These are phyloP conservation scores for Scedosporium aurantiacum DNA, from an alignment of 2,329 filamentous ascomycete genomes.

Conservation along the genomic window DNA sequence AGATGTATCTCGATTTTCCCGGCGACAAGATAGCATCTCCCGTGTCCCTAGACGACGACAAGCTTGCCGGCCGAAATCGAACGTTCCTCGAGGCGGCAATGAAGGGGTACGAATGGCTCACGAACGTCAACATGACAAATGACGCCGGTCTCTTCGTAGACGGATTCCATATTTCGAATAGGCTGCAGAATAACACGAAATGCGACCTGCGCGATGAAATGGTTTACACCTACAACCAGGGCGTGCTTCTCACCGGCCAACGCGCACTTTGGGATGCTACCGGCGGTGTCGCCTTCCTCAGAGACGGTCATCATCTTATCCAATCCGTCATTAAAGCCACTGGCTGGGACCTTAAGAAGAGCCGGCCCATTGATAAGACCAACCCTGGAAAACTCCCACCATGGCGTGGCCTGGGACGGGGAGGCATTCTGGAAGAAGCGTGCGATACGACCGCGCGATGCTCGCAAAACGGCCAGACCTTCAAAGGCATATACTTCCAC, in stretches of 20 bases:
- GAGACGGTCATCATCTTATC: conserved; percentile 71
- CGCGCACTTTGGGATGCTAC: conserved; percentile 72
- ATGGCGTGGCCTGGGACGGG: conserved; percentile 68
- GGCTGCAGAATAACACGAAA: conserved; percentile 31
- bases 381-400: conserved; percentile 28
- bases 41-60: conserved; percentile 29
- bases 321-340: conserved; percentile 65
- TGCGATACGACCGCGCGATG: conserved; percentile 69
- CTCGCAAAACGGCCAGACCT: conserved; percentile 76
- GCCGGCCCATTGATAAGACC: conserved; percentile 30
- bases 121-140: conserved; percentile 71
- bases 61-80: conserved; percentile 34
- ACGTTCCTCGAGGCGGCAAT: conserved; percentile 62
- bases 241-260: conserved; percentile 73
- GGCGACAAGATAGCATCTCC: conserved; percentile 66
- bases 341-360: conserved; percentile 51
- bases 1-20: conserved; percentile 84
- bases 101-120: conserved; percentile 72
- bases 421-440: conserved; percentile 71
- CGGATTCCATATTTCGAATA: conserved; percentile 63
- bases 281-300: conserved; percentile 57
- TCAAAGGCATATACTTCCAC: conserved; percentile 93
- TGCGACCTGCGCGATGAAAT: conserved; percentile 78
- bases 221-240: conserved; percentile 95
- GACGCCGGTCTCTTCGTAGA: conserved; percentile 65